Evolutionary conservation across 2,329 filamentous ascomycete genomes (phyloP).

Genomic region (Talaromyces sp.): DNA sequence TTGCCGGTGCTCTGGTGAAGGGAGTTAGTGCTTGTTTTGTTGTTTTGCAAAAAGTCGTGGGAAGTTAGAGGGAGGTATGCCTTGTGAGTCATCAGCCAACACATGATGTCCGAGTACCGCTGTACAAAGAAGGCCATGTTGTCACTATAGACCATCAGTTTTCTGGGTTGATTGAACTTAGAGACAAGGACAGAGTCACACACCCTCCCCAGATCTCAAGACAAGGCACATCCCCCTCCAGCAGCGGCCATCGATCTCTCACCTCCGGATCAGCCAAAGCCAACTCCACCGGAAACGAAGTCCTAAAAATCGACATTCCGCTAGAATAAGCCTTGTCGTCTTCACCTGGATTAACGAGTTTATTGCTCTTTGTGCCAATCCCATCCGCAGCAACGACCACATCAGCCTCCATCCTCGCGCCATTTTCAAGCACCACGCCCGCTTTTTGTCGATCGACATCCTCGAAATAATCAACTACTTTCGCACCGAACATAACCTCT

Average conservation of each 20-base stretch:
- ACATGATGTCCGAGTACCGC: slow-evolving; percentile 8
- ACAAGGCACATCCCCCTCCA: slow-evolving; percentile 11
- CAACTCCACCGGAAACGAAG: slow-evolving; percentile 1
- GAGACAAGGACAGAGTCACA: background rate
- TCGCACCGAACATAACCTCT: slow-evolving; percentile 20
- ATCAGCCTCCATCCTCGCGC: slow-evolving; percentile 5
- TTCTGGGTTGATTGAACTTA: background rate
- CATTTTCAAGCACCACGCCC: slow-evolving; percentile 8
- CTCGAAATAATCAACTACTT: slow-evolving; percentile 19
- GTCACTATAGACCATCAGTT: background rate
- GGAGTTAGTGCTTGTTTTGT: background rate
- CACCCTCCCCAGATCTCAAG: slow-evolving; percentile 13
- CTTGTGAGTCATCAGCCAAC: slow-evolving; percentile 14
- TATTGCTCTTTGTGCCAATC: background rate
- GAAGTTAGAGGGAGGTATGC: background rate
- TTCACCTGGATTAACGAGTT: background rate
- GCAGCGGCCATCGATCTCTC: slow-evolving; percentile 10
- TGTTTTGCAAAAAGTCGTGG: background rate
- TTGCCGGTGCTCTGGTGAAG: background rate
- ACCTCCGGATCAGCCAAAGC: slow-evolving; percentile 1
- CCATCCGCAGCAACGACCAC: slow-evolving; percentile 4
- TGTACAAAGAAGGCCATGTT: slow-evolving; percentile 14
- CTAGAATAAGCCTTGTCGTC: background rate
- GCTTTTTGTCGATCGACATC: slow-evolving; percentile 5
- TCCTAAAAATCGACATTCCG: background rate